Evolutionary conservation across 73 alveolate genomes (phyloP).

Genomic region (Paramecium bursaria): DNA sequence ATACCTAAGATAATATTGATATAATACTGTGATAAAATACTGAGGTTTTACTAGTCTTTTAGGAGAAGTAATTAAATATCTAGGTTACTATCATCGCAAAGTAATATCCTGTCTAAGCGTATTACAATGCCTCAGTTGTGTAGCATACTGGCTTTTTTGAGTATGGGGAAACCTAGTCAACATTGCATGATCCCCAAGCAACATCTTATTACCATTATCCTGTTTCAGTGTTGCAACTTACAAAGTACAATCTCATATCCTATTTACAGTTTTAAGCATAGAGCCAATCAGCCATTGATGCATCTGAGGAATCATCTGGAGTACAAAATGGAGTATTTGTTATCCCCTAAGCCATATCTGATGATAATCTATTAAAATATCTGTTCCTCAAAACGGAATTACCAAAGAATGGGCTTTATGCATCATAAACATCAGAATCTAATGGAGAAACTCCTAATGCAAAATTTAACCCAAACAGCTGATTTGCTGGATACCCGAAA

Average conservation of each 20-base stretch:
- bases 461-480: no score
- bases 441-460: conserved; percentile 75
- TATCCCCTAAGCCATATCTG: neutral
- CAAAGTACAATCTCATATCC: conserved; percentile 75
- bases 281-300: conserved; percentile 68
- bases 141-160: conserved; percentile 78
- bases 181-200: conserved; percentile 78
- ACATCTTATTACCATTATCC: neutral
- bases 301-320: neutral
- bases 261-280: conserved; percentile 31
- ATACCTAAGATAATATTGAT: no score
- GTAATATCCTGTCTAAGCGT: no score
- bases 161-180: conserved; percentile 28
- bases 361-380: neutral
- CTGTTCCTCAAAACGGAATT: neutral
- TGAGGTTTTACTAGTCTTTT: no score
- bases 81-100: no score
- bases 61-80: no score
- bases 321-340: neutral
- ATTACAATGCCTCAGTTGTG: conserved; percentile 90
- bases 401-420: conserved; percentile 71
- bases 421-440: no score
- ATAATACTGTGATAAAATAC: no score
- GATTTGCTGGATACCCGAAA: no score
- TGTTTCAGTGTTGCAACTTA: neutral